phyloP scores from a whole-genome alignment of 148 eudicot genomes.

The Silene conica region DNA sequence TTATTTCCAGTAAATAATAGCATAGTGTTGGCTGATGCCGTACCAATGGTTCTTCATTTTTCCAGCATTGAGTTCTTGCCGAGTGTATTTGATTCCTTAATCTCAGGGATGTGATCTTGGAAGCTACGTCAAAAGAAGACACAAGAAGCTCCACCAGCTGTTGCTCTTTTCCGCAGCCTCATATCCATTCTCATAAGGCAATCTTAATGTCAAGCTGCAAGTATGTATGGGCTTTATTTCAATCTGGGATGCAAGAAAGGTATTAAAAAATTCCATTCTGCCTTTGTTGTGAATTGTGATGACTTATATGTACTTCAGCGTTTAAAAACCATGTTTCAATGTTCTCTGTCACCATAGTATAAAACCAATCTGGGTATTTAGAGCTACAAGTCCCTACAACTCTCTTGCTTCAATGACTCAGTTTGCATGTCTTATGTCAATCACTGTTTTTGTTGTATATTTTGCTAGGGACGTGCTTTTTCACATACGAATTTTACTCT shows the following conservation, averaged over 20 bases:
- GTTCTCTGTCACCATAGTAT: background rate
- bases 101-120: slow-evolving; percentile 70
- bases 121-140: slow-evolving; percentile 45
- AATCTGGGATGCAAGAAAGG: slow-evolving; percentile 96
- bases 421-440: background rate
- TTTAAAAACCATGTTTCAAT: background rate
- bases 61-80: background rate
- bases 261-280: slow-evolving; percentile 11
- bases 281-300: slow-evolving; percentile 1
- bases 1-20: background rate
- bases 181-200: slow-evolving; percentile 72
- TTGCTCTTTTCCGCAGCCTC: slow-evolving; percentile 50
- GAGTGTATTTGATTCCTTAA: slow-evolving; percentile 7
- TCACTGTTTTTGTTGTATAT: too few relatives aligned
- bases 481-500: too few relatives aligned
- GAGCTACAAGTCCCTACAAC: too few relatives aligned
- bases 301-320: background rate
- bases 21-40: background rate
- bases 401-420: background rate
- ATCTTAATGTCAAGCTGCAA: slow-evolving; percentile 60
- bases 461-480: too few relatives aligned
- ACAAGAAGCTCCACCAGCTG: slow-evolving; percentile 42
- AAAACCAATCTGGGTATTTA: background rate
- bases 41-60: background rate
- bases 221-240: slow-evolving; percentile 61